Base-by-base conservation (phyloP, 163 green algal species). In the Scenedesmus sp. region DNA sequence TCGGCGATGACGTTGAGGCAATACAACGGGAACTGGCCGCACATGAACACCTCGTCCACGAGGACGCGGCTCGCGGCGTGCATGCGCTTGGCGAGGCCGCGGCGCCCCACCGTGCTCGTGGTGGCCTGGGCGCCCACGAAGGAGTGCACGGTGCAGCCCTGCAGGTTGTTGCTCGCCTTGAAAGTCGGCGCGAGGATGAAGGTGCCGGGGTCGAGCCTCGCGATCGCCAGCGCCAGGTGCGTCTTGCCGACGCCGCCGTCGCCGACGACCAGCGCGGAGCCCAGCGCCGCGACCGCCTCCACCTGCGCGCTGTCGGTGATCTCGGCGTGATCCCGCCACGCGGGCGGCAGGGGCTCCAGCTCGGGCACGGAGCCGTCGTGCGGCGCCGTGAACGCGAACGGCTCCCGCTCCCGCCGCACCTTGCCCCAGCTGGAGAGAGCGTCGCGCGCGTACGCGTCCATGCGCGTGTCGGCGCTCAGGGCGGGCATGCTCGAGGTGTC, bases 51-150 rank as follows among this genome's bases (percentile, higher is more conserved):
- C 33, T 81, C 72, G 3, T 81, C 72, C 72, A 81, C 72, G n/a
- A 81, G 44, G 30, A 81, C 9, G 5, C 9, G 9, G 30, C n/a
- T 26, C 30, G 16, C 33, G 9, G 44, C 26, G 30, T 13, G 72
- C 33, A 81, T 9, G 6, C 44, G 30, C 30, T 43, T 42, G 30
- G 40, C 26, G n/a, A 81, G 72, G 16, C 46, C 7, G 26, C 30
- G 13, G 16, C 42, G 37, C 7, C 72, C n/a, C 26, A 49, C 42
- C 10, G 72, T 81, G 13, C 30, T 13, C n/a, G 42, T 43, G n/a
- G 44, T 44, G 72, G 30, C 46, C n/a, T 81, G 44, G 72, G 72
- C 72, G 72, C 72, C 72, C 16, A 81, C 72, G 13, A 81, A 81
- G 26, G 26, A 44, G 72, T 81, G 72, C n/a, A 81, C 46, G 30